Conservation (phyloP, 2,329 filamentous ascomycete genomes). For the Fusarium bactridioides region DNA sequence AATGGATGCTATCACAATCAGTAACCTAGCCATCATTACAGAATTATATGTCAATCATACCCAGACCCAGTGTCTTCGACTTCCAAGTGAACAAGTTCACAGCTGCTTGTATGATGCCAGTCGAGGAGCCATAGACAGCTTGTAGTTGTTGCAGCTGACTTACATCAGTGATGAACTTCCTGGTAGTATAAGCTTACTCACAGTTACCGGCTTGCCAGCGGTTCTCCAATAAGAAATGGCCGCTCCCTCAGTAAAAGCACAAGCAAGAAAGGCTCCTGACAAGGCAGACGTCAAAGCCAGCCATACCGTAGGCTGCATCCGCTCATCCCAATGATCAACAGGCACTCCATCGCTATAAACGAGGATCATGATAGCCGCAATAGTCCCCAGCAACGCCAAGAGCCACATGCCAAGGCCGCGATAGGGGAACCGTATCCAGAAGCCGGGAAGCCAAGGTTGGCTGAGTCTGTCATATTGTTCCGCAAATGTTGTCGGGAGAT, state of each 20-base stretch:
- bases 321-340: slow-evolving; percentile 26
- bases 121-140: slow-evolving; percentile 30
- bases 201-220: slow-evolving; percentile 26
- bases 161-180: too few relatives aligned
- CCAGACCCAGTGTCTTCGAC: slow-evolving; percentile 27
- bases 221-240: slow-evolving; percentile 35
- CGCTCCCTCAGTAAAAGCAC: slow-evolving; percentile 29
- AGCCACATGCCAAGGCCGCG: slow-evolving; percentile 30
- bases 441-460: slow-evolving; percentile 30
- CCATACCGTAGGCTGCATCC: slow-evolving; percentile 33
- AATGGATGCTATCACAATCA: slow-evolving; percentile 12
- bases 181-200: background rate
- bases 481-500: background rate
- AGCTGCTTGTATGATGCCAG: slow-evolving; percentile 23
- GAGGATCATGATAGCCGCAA: slow-evolving; percentile 23
- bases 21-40: rapidly evolving
- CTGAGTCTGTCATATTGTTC: slow-evolving; percentile 20
- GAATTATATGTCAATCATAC: background rate
- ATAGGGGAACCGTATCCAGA: slow-evolving; percentile 28
- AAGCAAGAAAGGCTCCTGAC: slow-evolving; percentile 29
- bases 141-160: slow-evolving; percentile 19
- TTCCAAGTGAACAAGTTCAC: slow-evolving; percentile 24
- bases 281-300: slow-evolving; percentile 31
- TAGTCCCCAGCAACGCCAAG: slow-evolving; percentile 18
- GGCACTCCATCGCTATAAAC: slow-evolving; percentile 28